Evolutionary conservation across 495 filamentous ascomycete genomes (phyloP).

Genomic region (Aspergillus baeticus): DNA sequence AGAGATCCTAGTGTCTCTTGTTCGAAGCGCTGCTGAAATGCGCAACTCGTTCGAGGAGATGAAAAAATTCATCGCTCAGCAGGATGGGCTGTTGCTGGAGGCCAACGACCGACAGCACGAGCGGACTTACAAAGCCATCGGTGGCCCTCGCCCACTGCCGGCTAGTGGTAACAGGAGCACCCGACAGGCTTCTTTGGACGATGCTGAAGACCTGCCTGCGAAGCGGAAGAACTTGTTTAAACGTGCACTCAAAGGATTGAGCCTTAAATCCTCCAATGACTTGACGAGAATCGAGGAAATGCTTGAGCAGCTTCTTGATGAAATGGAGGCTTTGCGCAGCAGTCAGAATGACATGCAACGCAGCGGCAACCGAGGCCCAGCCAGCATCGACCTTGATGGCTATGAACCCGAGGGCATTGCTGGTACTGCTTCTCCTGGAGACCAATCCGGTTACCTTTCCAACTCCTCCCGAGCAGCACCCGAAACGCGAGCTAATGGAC

Average conservation of each 20-base stretch:
- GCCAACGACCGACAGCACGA: slow-evolving; percentile 85
- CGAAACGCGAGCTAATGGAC: slow-evolving; percentile 18
- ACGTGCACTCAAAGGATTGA: slow-evolving; percentile 85
- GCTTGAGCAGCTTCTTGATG: slow-evolving; percentile 85
- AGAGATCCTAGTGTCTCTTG: slow-evolving; percentile 91
- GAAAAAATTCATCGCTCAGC: slow-evolving; percentile 85
- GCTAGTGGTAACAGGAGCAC: slow-evolving; percentile 45
- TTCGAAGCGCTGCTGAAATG: slow-evolving; percentile 94
- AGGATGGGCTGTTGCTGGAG: slow-evolving; percentile 79
- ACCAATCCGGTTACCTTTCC: slow-evolving; percentile 76
- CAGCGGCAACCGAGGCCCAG: slow-evolving; percentile 23
- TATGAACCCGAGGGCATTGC: slow-evolving; percentile 84
- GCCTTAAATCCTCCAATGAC: slow-evolving; percentile 82
- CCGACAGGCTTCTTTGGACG: slow-evolving; percentile 54
- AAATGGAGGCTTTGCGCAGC: slow-evolving; percentile 85
- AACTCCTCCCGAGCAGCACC: slow-evolving; percentile 57
- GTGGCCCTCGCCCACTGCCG: slow-evolving; percentile 85
- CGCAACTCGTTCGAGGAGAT: slow-evolving; percentile 95
- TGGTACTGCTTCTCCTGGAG: slow-evolving; percentile 71
- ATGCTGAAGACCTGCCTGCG: slow-evolving; percentile 69
- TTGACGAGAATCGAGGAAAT: slow-evolving; percentile 91
- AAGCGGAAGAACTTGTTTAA: slow-evolving; percentile 90
- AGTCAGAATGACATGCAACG: slow-evolving; percentile 40
- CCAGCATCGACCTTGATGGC: slow-evolving; percentile 52
- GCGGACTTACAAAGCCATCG: slow-evolving; percentile 74